A percentile compares a stretch with the other conserved stretches of the same genome.
phyloP scores from a whole-genome alignment of 106 monocot species.

The Ottelia alismoides region DNA sequence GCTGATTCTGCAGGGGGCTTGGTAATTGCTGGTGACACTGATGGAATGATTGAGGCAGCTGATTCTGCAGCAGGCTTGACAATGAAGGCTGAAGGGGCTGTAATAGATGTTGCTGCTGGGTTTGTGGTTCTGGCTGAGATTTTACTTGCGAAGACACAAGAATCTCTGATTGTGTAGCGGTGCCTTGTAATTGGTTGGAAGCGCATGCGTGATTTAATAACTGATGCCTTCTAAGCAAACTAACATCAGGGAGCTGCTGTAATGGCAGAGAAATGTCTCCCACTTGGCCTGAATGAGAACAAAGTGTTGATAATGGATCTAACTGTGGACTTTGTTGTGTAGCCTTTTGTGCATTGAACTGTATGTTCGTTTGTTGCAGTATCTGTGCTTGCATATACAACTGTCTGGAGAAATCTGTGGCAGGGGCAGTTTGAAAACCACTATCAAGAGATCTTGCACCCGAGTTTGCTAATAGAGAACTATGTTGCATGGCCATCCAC shows the following conservation, averaged over 20 bases:
- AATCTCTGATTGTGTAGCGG: slow-evolving; percentile 18
- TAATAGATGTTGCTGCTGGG: slow-evolving; percentile 13
- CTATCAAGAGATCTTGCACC: slow-evolving; percentile 34
- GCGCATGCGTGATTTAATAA: slow-evolving; percentile 25
- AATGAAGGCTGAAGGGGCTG: too few relatives aligned
- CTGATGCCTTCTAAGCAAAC: slow-evolving; percentile 34
- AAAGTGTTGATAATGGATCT: slow-evolving; percentile 35
- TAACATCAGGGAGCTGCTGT: slow-evolving; percentile 33
- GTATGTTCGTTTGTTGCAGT: slow-evolving; percentile 56
- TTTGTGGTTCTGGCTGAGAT: slow-evolving; percentile 23
- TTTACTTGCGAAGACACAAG: too few relatives aligned
- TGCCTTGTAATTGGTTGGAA: slow-evolving; percentile 29
- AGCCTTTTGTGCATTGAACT: slow-evolving; percentile 29
- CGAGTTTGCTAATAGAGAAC: slow-evolving; percentile 29
- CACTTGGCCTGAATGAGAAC: slow-evolving; percentile 31
- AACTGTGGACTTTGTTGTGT: slow-evolving; percentile 40
- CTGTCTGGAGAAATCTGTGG: slow-evolving; percentile 49
- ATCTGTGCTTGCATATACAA: slow-evolving; percentile 49
- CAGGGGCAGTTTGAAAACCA: slow-evolving; percentile 40
- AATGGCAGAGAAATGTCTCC: slow-evolving; percentile 17
- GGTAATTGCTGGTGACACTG: too few relatives aligned
- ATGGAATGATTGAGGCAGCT: too few relatives aligned
- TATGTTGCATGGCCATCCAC: slow-evolving; percentile 94
- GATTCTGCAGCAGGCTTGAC: too few relatives aligned
- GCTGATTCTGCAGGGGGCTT: too few relatives aligned